These are phyloP conservation scores for Seiridium cupressi DNA, from an alignment of 2,329 filamentous ascomycete species.

Conservation along the genomic window DNA sequence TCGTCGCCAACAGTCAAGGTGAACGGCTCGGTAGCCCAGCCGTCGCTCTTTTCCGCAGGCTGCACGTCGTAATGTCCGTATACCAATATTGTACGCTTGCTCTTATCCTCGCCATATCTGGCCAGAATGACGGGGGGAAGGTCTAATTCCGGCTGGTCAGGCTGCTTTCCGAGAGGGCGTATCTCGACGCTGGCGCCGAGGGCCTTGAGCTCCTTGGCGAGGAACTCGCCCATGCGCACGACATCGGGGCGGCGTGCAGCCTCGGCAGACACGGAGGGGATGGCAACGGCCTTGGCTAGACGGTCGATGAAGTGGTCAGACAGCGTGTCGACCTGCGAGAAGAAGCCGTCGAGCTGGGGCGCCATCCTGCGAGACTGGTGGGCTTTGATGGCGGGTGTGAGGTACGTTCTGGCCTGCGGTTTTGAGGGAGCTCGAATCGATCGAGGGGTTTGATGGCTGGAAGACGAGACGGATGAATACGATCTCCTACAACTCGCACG, in stretches of 20 bases:
- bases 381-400: conserved; percentile 49
- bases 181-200: conserved; percentile 88
- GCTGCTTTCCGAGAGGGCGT: conserved; percentile 86
- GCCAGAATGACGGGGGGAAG: conserved; percentile 91
- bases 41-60: conserved; percentile 87
- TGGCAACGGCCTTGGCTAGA: conserved; percentile 87
- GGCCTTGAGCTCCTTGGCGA: conserved; percentile 76
- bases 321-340: conserved; percentile 84
- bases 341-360: conserved; percentile 86
- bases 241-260: conserved; percentile 88
- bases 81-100: conserved; percentile 91
- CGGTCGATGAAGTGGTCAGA: conserved; percentile 84
- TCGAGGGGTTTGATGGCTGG: background rate
- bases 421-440: conserved; percentile 13
- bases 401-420: conserved; percentile 37
- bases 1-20: conserved; percentile 83
- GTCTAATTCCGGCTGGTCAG: conserved; percentile 83
- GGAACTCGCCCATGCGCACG: conserved; percentile 92
- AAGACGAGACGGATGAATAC: background rate
- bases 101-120: conserved; percentile 87
- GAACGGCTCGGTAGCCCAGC: conserved; percentile 95
- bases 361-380: conserved; percentile 78
- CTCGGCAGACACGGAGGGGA: conserved; percentile 91
- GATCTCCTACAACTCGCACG: background rate
- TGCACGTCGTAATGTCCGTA: conserved; percentile 99